phyloP scores from a whole-genome alignment of 169 alveolate species.

The Plasmodium fragile region DNA sequence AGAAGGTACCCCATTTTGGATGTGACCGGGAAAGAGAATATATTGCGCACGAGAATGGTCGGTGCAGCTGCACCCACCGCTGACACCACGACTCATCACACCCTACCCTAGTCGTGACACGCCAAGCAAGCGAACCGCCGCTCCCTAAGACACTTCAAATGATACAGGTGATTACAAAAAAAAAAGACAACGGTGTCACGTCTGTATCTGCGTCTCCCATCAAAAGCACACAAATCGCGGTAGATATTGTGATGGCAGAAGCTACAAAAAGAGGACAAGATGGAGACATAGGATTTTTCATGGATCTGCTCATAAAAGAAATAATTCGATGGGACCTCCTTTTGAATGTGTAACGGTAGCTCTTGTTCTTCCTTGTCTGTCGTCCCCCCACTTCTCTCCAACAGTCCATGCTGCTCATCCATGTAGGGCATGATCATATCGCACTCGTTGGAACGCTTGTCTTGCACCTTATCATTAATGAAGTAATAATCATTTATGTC shows the following conservation, averaged over 20 bases:
- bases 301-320: slow-evolving; percentile 22
- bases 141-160: slow-evolving; percentile 32
- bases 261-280: slow-evolving; percentile 45
- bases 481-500: slow-evolving; percentile 49
- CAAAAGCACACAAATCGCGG: neutral
- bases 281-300: slow-evolving; percentile 15
- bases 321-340: slow-evolving; percentile 13
- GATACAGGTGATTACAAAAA: slow-evolving; percentile 69
- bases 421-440: neutral
- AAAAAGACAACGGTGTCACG: slow-evolving; percentile 28
- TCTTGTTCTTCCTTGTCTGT: neutral
- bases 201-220: neutral
- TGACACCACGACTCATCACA: neutral
- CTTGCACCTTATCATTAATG: neutral
- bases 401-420: neutral
- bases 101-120: neutral
- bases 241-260: slow-evolving; percentile 37
- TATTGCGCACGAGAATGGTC: neutral
- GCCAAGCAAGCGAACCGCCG: neutral
- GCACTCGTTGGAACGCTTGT: neutral
- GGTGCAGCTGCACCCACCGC: neutral
- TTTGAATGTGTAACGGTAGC: neutral
- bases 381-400: neutral
- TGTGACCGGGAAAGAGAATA: neutral
- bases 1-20: neutral